These are phyloP conservation scores for Metschnikowia cubensis DNA, from an alignment of 805 yeast species.

Conservation along the genomic window DNA sequence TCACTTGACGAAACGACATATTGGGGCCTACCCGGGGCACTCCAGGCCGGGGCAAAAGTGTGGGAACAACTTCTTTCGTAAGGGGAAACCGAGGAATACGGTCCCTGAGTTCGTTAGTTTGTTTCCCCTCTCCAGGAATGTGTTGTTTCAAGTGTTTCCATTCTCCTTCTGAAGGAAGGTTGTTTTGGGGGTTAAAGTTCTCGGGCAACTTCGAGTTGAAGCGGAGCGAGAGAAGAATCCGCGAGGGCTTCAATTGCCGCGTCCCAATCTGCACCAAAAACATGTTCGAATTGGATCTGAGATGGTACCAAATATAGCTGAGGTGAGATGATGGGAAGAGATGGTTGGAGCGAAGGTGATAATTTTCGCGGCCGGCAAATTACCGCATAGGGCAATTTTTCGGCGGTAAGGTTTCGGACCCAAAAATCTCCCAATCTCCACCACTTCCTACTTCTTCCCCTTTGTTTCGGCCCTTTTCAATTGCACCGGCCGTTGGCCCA, in stretches of 20 bases:
- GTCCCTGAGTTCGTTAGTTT: conserved; percentile 45
- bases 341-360: background rate
- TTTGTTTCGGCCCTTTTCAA: conserved; percentile 56
- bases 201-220: conserved; percentile 29
- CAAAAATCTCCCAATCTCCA: too few relatives aligned
- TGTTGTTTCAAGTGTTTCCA: conserved; percentile 44
- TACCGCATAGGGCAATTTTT: background rate
- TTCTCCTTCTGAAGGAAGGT: conserved; percentile 34
- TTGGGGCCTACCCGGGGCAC: conserved; percentile 67
- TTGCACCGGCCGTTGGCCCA: conserved; percentile 71
- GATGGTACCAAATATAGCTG: too few relatives aligned
- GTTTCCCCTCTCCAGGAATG: conserved; percentile 53
- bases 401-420: background rate
- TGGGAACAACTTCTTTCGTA: conserved; percentile 58
- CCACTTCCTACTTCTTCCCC: background rate
- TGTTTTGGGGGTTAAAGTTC: conserved; percentile 27
- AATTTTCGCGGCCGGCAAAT: conserved; percentile 1
- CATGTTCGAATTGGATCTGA: too few relatives aligned
- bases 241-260: background rate
- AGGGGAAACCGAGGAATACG: conserved; percentile 66
- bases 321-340: background rate
- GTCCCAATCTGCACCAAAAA: too few relatives aligned
- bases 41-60: conserved; percentile 69
- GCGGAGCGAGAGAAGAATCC: background rate
- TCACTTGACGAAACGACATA: conserved; percentile 57